Percentiles rank a stretch among this genome's conserved stretches.
Evolutionary conservation across 192 early-diverging fungal genomes (phyloP).

Genomic region (Helicostylum pulchrum): DNA sequence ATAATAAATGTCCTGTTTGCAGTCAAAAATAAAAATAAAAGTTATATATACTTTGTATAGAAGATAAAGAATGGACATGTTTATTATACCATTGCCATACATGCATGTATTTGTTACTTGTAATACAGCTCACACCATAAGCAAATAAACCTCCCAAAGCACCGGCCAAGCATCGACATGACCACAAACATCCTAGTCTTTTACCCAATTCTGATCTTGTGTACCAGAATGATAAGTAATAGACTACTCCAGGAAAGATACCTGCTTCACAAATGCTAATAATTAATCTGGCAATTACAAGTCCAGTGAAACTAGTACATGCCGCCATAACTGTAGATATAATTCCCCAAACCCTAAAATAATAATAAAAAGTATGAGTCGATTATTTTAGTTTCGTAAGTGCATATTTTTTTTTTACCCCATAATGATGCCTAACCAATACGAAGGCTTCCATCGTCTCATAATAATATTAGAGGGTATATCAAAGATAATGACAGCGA

Average conservation of each 20-base stretch:
- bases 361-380: neutral
- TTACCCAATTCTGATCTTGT: constrained; percentile 43
- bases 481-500: too few species aligned
- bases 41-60: neutral
- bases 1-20: constrained; percentile 52
- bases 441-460: constrained; percentile 29
- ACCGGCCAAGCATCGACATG: constrained; percentile 8
- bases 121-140: constrained; percentile 44
- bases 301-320: constrained; percentile 26
- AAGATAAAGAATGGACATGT: neutral
- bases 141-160: constrained; percentile 58
- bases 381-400: neutral
- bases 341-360: constrained; percentile 40
- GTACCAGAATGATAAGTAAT: constrained; percentile 53
- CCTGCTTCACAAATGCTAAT: constrained; percentile 46
- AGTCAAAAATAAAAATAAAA: neutral
- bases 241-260: constrained; percentile 45
- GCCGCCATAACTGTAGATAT: constrained; percentile 43
- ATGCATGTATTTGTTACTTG: neutral
- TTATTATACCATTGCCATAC: too few species aligned
- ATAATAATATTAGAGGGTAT: constrained; percentile 63
- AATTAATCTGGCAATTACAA: constrained; percentile 48
- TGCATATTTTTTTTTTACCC: neutral
- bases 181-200: constrained; percentile 37
- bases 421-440: constrained; percentile 17